Base-by-base conservation (phyloP, 2,329 filamentous ascomycete species). In the Cladosporium sphaerospermum region DNA sequence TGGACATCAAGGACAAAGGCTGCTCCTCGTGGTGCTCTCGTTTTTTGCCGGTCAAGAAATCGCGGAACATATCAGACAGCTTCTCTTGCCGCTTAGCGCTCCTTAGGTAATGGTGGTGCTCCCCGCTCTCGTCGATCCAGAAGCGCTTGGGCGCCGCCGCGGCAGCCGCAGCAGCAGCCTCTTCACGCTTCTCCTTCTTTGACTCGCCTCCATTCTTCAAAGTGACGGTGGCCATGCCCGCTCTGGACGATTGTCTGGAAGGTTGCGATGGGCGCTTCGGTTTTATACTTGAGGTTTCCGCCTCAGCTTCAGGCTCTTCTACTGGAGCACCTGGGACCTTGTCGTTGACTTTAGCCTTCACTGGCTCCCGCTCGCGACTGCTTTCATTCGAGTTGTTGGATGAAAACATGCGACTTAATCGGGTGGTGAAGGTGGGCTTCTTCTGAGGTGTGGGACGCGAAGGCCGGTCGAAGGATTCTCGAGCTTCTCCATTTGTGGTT, bases 41-140 rank as follows among this genome's bases (percentile, higher is more conserved):
- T 72, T 89, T 91, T 71, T 88, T 89, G 59, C 89, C 89, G 54
- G 78, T 76, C 50, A 97, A 79, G 62, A 96, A 81, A 61, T 86
- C 85, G 61, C 90, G 86, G 71, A 95, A 86, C 83, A 97, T 88
- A 69, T 95, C 90, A 16, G 88, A 86, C 53, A 99, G 78, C 73
- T 96, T 97, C 72, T 99, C 92, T 70, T 99, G 92, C 54, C 93
- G 83, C 68, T 89, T 89, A 56, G 88, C 88, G 57, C 88, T 91
- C 73, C 89, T 93, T 58, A 99, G 82, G 62, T 89, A 83, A 68
- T 99, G 93, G 64, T 88, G 85, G 65, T 99, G 93, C 34, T 83
- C 80, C 58, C 88, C 88, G 57, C 85, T 79, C 1, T 80, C 73
- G 45, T 78, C 73, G 18, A 76, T 57, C 69, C 82, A 82, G 66